phyloP scores from a whole-genome alignment of 352 stramenopile genomes.

The Blastocystis sp. region DNA sequence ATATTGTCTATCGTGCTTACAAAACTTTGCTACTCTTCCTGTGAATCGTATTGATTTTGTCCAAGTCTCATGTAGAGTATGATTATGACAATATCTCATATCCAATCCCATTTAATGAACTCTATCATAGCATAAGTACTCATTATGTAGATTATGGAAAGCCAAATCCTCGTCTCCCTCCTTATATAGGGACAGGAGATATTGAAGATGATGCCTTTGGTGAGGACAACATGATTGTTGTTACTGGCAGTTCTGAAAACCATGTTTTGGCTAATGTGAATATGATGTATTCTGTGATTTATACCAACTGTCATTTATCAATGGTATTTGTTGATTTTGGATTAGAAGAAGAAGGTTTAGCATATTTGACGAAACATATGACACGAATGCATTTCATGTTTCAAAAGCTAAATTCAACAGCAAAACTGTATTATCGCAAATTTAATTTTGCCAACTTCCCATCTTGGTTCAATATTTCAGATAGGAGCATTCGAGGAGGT shows the following conservation, averaged over 20 bases:
- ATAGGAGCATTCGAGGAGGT: background rate
- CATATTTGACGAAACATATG: background rate
- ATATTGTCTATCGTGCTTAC: background rate
- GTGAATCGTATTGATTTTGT: background rate
- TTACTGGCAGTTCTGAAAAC: constrained; percentile 31
- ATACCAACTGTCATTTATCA: background rate
- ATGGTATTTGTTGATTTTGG: constrained; percentile 51
- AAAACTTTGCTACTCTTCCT: background rate
- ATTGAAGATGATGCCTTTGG: background rate
- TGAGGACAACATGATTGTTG: background rate
- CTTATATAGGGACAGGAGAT: background rate
- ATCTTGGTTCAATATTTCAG: background rate
- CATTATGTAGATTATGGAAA: constrained; percentile 19
- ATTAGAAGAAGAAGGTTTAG: background rate
- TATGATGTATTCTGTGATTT: constrained; percentile 12
- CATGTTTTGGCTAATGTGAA: constrained; percentile 17
- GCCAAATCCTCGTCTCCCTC: background rate
- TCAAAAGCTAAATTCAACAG: background rate
- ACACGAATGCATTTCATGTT: background rate
- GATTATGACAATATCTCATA: background rate
- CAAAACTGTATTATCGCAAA: constrained; percentile 45
- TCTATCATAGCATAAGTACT: background rate
- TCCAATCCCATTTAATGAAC: constrained; percentile 27
- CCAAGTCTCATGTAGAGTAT: background rate
- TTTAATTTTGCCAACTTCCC: constrained; percentile 50